Base-by-base conservation (phyloP, 257 asterid genomes). In the Datura wrightii region DNA sequence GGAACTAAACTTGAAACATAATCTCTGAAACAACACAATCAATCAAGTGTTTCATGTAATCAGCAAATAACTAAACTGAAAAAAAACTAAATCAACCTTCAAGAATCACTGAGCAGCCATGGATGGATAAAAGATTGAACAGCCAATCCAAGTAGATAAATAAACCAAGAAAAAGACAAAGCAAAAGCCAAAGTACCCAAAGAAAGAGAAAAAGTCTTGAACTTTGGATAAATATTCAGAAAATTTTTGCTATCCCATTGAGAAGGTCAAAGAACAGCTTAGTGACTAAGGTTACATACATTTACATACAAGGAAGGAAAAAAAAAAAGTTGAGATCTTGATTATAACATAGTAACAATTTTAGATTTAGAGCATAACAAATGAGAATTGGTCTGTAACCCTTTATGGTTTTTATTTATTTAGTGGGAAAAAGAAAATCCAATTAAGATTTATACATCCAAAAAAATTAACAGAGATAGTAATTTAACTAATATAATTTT, bases 291-390 rank as follows among this genome's bases (percentile, higher is more conserved):
- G 31, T 24, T 24, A 24, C 31, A 24, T 24, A 24, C 31, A 24
- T 24, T 24, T 24, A 24, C 31, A 24, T 52, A 85, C 85, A 80
- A 69, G 62, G 60, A 52, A n/a, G n/a, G n/a, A 39, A 39, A 39
- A 63, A 76, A 80, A 86, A 46, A 80, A 88, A 39, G 89, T 24
- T 86, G 90, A 80, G 92, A 91, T 88, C 92, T 89, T 91, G 92
- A 86, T 82, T 85, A 84, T 58, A 79, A 83, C 86, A 85, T 6
- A 15, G 74, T 41, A 8, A 59, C 13, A 59, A n/a, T 0, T n/a
- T 58, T 39, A 39, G 42, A 39, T 39, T 63, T 59, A 31, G 80
- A 42, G 34, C 41, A 67, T 46, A 72, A 41, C 82, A 86, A 80
- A 31, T 79, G 83, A 63, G 83, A 90, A 85, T 65, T 70, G 91